Evolutionary conservation across 1,139 yeast genomes (phyloP), one percentile per base, ranked within the genome.

Genomic region (Yamadazyma epiphylla): DNA sequence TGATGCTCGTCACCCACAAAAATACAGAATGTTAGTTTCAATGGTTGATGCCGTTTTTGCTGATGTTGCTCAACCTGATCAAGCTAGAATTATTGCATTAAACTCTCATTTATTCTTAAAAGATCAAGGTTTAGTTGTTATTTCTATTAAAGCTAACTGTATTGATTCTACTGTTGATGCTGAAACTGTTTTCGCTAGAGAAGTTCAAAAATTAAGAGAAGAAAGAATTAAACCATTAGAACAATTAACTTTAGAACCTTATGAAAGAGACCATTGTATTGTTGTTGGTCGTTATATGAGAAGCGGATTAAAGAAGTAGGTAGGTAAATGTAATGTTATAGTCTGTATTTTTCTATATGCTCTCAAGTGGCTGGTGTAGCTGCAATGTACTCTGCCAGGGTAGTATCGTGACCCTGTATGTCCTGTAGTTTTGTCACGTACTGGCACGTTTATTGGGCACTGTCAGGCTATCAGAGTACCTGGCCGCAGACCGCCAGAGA

Each of bases 31-130:
- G 97, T 78, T 91, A 55, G 75, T 91, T 43, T 95, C 96, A 53
- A 91, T 91, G 98, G 97, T 91, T 46, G 98, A 94, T 64, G 87
- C 80, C 57, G 97, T 91, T 42, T 91, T 91, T 55, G 98, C 98
- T 46, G 98, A 91, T 77, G 98, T 91, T 62, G 98, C 98, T 48
- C 98, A 91, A 74, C 98, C 98, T 30, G 98, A 91, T 72, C 98
- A 91, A 74, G 98, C 98, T 50, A 94, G 98, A 82, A 94, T 91
- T 61, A 89, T 94, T 64, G 98, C 97, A 35, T 79, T 91, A 63
- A 91, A 91, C 78, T 83, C 97, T 36, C 98, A 91, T 67, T 76
- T 89, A 77, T 91, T 91, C 83, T 77, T 91, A 61, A 91, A 94
- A 70, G 97, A 91, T 66, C 88, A 83, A 68, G 98, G 98, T 70